Base-by-base conservation (phyloP, 2,329 filamentous ascomycete species). In the Penicillium sp. region DNA sequence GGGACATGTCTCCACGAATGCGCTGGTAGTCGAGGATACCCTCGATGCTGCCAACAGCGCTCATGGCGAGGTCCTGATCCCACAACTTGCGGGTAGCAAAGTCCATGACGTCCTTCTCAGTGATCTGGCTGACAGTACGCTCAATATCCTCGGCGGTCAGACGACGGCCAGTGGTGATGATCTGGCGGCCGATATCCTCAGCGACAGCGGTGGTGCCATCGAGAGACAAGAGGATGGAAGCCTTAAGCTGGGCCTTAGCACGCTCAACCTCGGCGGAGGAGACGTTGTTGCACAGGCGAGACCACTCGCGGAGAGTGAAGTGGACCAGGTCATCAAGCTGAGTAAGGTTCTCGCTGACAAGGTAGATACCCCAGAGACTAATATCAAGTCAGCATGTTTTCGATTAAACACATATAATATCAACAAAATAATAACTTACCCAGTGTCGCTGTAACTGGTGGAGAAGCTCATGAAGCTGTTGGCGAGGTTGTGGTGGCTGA, bases 401-500 rank as follows among this genome's bases (percentile, higher is more conserved):
- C 17, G 3, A 72, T 69, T 14, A 38, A 42, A 28, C 2, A 22
- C 7, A 28, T 17, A 16, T 2, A 53, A 33, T 14, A 48, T 33
- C 8, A 31, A 10, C 12, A 26, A 16, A 3, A n/a, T 37, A 30
- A 10, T 12, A 46, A 75, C 87, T 78, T 85, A 96, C 91, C 92
- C 94, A 75, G 94, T 99, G 78, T 99, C 94, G 74, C 92, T 97
- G 82, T 99, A 99, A 84, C 91, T 96, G 66, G 94, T 99, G 65
- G 92, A 97, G 82, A 99, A 99, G 82, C 90, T 96, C 95, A 99
- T 99, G 85, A 97, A 99, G 86, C 92, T 97, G 83, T 96, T 99
- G 78, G 94, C 94, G 61, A 99, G 85, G 77, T 92, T 88, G 80
- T 97, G 86, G 80, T 96, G 88, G 84, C 95, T 90, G 67, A 99